These are phyloP conservation scores for Rosa multiflora DNA, from an alignment of 306 rosid species.

Conservation along the genomic window DNA sequence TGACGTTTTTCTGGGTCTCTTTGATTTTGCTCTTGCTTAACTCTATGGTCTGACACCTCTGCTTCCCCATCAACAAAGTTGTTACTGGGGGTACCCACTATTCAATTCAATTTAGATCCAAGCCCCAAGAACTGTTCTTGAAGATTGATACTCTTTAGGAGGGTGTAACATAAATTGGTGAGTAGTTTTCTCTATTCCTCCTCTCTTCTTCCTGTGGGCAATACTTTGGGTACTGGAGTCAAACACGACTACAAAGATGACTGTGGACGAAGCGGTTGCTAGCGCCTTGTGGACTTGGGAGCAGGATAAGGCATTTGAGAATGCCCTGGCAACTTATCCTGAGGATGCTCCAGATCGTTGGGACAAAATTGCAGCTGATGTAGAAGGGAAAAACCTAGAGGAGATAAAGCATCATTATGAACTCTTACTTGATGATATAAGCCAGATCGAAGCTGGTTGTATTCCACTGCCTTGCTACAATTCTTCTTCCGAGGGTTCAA, in stretches of 20 bases:
- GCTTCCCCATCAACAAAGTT: slow-evolving; percentile 22
- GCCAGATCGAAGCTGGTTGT: slow-evolving; percentile 81
- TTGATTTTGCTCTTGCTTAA: slow-evolving; percentile 27
- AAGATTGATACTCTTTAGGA: slow-evolving; percentile 20
- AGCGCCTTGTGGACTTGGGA: slow-evolving; percentile 85
- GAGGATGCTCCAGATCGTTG: slow-evolving; percentile 78
- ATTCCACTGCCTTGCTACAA: slow-evolving; percentile 81
- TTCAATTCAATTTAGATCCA: slow-evolving; percentile 38
- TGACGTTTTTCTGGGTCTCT: slow-evolving; percentile 37
- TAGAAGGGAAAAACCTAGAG: slow-evolving; percentile 72
- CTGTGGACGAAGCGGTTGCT: slow-evolving; percentile 63
- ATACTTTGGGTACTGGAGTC: slow-evolving; percentile 28
- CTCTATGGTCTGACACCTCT: slow-evolving; percentile 26
- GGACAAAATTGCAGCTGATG: slow-evolving; percentile 85
- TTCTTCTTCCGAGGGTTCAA: slow-evolving; percentile 73
- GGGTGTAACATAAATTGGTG: slow-evolving; percentile 38
- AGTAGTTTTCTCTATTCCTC: slow-evolving; percentile 30
- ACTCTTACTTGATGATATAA: slow-evolving; percentile 74
- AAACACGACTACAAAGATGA: slow-evolving; percentile 42
- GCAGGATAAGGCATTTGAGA: slow-evolving; percentile 91
- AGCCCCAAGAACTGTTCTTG: slow-evolving; percentile 24
- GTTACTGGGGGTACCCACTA: slow-evolving; percentile 15
- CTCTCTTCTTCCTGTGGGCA: slow-evolving; percentile 33
- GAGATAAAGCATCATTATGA: slow-evolving; percentile 81
- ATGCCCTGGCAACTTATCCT: slow-evolving; percentile 70